A percentile compares a stretch with the other conserved stretches of the same genome.
Evolutionary conservation across 805 yeast species (phyloP).

Genomic region (Helenozyma baotianmanensis): DNA sequence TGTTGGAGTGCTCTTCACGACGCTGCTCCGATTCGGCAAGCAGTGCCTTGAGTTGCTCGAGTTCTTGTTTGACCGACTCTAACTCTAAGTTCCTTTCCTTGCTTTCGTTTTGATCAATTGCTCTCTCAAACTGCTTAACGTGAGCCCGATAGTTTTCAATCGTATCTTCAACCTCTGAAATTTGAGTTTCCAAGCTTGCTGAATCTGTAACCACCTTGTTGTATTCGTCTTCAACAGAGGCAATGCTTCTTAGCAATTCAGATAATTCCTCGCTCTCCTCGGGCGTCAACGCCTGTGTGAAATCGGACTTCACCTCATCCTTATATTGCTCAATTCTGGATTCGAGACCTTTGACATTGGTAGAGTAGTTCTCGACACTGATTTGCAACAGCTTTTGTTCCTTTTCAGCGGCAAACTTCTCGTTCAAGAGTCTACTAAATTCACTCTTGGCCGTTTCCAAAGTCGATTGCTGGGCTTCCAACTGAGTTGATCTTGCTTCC

Average conservation of each 20-base stretch:
- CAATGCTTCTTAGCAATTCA: slow-evolving; percentile 30
- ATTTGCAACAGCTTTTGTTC: slow-evolving; percentile 31
- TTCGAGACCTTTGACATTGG: slow-evolving; percentile 3
- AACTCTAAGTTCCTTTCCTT: slow-evolving; percentile 17
- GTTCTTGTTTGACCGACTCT: slow-evolving; percentile 19
- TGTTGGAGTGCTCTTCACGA: slow-evolving; percentile 21
- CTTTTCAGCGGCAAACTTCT: slow-evolving; percentile 41
- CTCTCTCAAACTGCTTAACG: slow-evolving; percentile 5
- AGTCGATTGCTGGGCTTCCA: slow-evolving; percentile 40
- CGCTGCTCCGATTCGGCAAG: slow-evolving; percentile 21
- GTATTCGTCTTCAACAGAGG: slow-evolving; percentile 36
- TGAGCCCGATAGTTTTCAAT: slow-evolving; percentile 7
- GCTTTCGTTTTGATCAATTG: too few relatives aligned
- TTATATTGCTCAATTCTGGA: slow-evolving; percentile 40
- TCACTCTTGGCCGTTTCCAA: slow-evolving; percentile 43
- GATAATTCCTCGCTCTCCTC: slow-evolving; percentile 45
- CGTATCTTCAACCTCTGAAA: slow-evolving; percentile 16
- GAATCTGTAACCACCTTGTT: slow-evolving; percentile 36
- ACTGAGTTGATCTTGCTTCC: slow-evolving; percentile 27
- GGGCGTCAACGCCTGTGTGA: slow-evolving; percentile 46
- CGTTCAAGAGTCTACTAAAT: slow-evolving; percentile 37
- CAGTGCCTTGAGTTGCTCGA: slow-evolving; percentile 21
- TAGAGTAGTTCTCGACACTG: slow-evolving; percentile 28
- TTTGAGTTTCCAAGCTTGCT: slow-evolving; percentile 42
- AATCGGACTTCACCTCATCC: slow-evolving; percentile 49